Percentiles rank a stretch among this genome's conserved stretches.
phyloP scores from a whole-genome alignment of 2,329 filamentous ascomycete species.

The Phialophora tarda region DNA sequence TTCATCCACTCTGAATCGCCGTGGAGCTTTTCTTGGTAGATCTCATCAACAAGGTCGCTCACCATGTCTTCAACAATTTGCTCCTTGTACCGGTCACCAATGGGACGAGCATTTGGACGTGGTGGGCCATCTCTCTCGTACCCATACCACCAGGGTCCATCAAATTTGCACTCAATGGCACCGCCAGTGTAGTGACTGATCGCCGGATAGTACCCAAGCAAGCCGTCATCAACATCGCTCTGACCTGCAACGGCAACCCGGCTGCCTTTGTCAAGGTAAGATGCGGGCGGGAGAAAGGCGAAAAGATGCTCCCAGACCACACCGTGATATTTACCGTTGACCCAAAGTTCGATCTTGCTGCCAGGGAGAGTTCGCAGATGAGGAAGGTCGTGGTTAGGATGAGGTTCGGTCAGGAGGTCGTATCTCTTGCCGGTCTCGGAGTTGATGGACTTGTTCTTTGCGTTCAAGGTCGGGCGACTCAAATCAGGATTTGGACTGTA shows the following conservation, averaged over 20 bases:
- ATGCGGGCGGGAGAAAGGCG: conserved; percentile 89
- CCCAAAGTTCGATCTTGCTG: conserved; percentile 86
- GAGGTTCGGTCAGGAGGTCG: conserved; percentile 44
- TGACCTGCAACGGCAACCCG: conserved; percentile 53
- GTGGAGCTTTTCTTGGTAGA: conserved; percentile 59
- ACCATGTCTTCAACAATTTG: conserved; percentile 94
- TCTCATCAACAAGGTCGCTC: conserved; percentile 92
- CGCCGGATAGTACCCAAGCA: conserved; percentile 93
- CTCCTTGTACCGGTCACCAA: conserved; percentile 83
- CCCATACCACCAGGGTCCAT: conserved; percentile 82
- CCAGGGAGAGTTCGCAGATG: conserved; percentile 85
- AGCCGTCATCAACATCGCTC: conserved; percentile 72
- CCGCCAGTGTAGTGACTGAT: conserved; percentile 91
- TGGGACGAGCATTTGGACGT: conserved; percentile 53
- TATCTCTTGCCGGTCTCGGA: conserved; percentile 54
- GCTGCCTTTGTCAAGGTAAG: conserved; percentile 67
- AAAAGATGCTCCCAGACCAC: conserved; percentile 86
- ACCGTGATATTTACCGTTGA: conserved; percentile 86
- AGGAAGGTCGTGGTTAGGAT: conserved; percentile 69
- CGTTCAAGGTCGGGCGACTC: conserved; percentile 65
- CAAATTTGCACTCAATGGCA: conserved; percentile 91
- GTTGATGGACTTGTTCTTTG: conserved; percentile 60
- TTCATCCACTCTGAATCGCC: conserved; percentile 38
- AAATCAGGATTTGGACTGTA: conserved; percentile 87
- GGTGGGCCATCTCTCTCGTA: conserved; percentile 47